Conservation (phyloP, 2,329 filamentous ascomycete species). For the Stemphylium lycopersici region DNA sequence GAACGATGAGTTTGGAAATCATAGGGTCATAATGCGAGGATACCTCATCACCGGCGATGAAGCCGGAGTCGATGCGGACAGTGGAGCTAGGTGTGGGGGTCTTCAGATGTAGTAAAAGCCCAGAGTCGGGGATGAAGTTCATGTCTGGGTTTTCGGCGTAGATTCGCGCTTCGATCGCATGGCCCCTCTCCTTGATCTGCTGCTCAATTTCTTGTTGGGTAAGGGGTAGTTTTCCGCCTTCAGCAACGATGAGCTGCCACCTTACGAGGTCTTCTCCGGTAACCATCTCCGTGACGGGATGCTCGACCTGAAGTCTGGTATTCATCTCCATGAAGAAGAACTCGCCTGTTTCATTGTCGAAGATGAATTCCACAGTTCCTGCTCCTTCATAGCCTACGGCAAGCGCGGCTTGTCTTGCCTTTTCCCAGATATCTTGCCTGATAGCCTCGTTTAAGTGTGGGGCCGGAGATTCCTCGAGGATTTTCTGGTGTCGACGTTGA, state of each 20-base stretch:
- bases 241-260: slow-evolving; percentile 91
- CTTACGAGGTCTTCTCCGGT: slow-evolving; percentile 82
- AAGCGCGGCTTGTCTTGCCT: slow-evolving; percentile 66
- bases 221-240: slow-evolving; percentile 69
- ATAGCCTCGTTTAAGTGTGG: slow-evolving; percentile 65
- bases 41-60: slow-evolving; percentile 87
- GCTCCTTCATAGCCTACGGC: slow-evolving; percentile 70
- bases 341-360: slow-evolving; percentile 69
- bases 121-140: slow-evolving; percentile 94
- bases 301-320: slow-evolving; percentile 90
- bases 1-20: slow-evolving; percentile 97
- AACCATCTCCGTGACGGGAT: slow-evolving; percentile 87
- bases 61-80: slow-evolving; percentile 91
- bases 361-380: slow-evolving; percentile 72
- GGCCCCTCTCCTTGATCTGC: slow-evolving; percentile 75
- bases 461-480: slow-evolving; percentile 69
- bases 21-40: slow-evolving; percentile 97
- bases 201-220: slow-evolving; percentile 69
- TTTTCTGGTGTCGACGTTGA: slow-evolving; percentile 69
- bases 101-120: slow-evolving; percentile 80
- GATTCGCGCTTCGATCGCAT: slow-evolving; percentile 93
- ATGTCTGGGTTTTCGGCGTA: slow-evolving; percentile 93
- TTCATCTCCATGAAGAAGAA: slow-evolving; percentile 79
- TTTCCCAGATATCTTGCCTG: slow-evolving; percentile 69
- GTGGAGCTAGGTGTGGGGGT: slow-evolving; percentile 73